Conservation (phyloP, 106 monocot genomes). For the Allium sativum region DNA sequence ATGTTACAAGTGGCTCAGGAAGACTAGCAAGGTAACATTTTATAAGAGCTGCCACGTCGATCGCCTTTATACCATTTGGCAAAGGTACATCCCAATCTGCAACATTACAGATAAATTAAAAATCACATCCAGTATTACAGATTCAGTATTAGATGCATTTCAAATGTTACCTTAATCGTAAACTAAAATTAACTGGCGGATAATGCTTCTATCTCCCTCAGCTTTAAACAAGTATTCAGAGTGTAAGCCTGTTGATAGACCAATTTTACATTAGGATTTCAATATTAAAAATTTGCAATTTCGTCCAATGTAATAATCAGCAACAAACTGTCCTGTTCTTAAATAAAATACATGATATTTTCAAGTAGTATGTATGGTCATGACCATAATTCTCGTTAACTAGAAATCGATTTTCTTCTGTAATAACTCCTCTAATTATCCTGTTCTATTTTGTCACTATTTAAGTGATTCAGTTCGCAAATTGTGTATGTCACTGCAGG, state of each 20-base stretch:
- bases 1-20: slow-evolving; percentile 89
- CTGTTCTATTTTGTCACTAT: too few relatives aligned
- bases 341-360: slow-evolving; percentile 40
- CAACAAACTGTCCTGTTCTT: too few relatives aligned
- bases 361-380: too few relatives aligned
- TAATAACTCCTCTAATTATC: too few relatives aligned
- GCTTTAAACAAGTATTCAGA: slow-evolving; percentile 71
- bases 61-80: slow-evolving; percentile 57
- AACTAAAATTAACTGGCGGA: slow-evolving; percentile 62
- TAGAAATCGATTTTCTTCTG: too few relatives aligned
- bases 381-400: too few relatives aligned
- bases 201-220: slow-evolving; percentile 65
- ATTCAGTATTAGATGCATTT: neutral
- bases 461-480: too few relatives aligned
- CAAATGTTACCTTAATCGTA: slow-evolving; percentile 63
- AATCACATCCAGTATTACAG: neutral
- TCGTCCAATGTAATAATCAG: neutral
- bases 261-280: slow-evolving; percentile 3
- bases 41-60: slow-evolving; percentile 63
- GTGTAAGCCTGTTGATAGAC: slow-evolving; percentile 34
- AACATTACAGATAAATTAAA: slow-evolving; percentile 11
- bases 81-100: slow-evolving; percentile 75
- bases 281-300: neutral
- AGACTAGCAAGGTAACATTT: slow-evolving; percentile 89
- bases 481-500: too few relatives aligned